Conservation (phyloP, 2,329 filamentous ascomycete species). For the Microdochium trichocladiopsis region DNA sequence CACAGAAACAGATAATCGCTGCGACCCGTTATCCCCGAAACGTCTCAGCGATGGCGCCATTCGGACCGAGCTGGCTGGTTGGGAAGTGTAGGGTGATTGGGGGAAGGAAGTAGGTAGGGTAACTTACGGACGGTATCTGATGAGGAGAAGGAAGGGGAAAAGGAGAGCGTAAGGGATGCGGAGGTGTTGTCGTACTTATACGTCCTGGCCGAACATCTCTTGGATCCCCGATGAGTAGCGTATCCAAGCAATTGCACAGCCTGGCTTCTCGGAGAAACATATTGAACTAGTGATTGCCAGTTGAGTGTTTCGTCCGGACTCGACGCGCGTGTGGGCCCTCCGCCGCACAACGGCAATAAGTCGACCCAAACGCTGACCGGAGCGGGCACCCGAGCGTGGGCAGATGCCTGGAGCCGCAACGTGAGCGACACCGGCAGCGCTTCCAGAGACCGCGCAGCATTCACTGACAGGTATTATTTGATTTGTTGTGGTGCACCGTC, state of each 20-base stretch:
- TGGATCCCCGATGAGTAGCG: not conserved
- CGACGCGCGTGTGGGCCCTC: not conserved
- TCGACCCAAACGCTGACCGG: not conserved
- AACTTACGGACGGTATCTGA: not conserved
- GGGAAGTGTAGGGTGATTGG: not conserved
- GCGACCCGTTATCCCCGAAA: not conserved
- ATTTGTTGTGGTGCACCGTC: too few relatives aligned
- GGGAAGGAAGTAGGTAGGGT: not conserved
- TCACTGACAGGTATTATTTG: too few relatives aligned
- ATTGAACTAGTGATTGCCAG: not conserved
- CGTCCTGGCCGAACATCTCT: not conserved
- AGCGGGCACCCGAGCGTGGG: not conserved
- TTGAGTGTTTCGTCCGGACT: not conserved
- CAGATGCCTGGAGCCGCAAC: too few relatives aligned
- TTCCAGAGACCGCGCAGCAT: too few relatives aligned
- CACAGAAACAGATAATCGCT: not conserved
- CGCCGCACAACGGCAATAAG: not conserved
- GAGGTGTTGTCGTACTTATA: not conserved
- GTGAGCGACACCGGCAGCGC: too few relatives aligned
- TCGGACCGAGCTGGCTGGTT: not conserved
- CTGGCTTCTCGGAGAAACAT: not conserved
- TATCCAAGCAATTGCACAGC: not conserved
- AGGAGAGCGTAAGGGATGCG: not conserved
- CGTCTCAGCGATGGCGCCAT: not conserved
- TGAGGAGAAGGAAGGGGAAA: not conserved